Evolutionary conservation across 345 rosid species (phyloP).

Genomic region (Cochlearia excelsa): DNA sequence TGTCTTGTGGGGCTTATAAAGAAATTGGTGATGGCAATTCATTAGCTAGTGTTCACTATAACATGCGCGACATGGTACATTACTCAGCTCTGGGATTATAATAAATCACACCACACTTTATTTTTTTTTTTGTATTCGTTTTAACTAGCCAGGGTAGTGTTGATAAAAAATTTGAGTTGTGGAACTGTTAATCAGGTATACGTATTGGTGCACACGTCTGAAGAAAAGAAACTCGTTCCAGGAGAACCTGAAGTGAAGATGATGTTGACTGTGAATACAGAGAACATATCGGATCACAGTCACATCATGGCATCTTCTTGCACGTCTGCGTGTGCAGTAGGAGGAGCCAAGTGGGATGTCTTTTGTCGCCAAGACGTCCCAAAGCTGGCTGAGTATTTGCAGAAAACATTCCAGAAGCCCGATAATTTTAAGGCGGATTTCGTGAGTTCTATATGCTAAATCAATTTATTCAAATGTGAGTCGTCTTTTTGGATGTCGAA

Average conservation of each 20-base stretch:
- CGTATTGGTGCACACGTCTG: conserved; percentile 37
- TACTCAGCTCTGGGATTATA: conserved; percentile 12
- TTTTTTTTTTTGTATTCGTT: no score
- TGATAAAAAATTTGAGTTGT: not conserved
- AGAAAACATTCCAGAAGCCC: conserved; percentile 38
- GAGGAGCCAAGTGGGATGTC: conserved; percentile 82
- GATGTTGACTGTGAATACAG: conserved; percentile 14
- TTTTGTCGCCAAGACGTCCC: conserved; percentile 79
- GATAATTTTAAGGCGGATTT: conserved; percentile 35
- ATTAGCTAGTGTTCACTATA: conserved; percentile 68
- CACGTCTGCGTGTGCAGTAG: conserved; percentile 23
- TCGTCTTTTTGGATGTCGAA: not conserved
- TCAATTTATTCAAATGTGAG: no score
- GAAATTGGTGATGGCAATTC: conserved; percentile 62
- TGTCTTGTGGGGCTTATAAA: conserved; percentile 65
- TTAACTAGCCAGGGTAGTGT: not conserved
- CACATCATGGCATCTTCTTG: conserved; percentile 25
- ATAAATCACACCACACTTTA: no score
- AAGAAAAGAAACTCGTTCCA: conserved; percentile 14
- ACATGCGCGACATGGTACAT: conserved; percentile 47
- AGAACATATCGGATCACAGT: conserved; percentile 1
- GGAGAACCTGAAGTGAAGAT: conserved; percentile 23
- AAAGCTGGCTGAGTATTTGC: conserved; percentile 57
- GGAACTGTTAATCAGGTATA: conserved; percentile 34
- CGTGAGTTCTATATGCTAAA: conserved; percentile 44